Evolutionary conservation across 2,329 filamentous ascomycete genomes (phyloP), one percentile per base, ranked within the genome.

Genomic region (Pyricularia pennisetigena): DNA sequence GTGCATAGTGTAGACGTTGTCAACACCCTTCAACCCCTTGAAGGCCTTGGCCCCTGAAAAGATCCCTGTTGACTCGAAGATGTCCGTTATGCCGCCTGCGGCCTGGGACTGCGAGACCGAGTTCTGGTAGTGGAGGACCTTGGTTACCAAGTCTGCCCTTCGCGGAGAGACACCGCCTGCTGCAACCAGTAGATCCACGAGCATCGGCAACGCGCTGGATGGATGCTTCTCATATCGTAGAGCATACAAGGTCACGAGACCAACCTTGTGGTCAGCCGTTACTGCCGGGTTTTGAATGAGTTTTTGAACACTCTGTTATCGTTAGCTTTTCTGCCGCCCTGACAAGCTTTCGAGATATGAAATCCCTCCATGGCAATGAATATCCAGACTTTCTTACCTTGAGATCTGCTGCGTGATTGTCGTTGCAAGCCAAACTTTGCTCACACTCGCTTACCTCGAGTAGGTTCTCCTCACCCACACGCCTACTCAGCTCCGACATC

Each of bases 1-100:
- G 78, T 99, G 95, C 77, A 99, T 96, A 0, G 95, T 99, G 77
- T 99, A 99, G 30, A 99, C 95, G 74, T 99, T 99, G 77, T 99
- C 96, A 0, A 99, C 95, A 1, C 95, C 95, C 75, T 98, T 97
- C 16, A 99, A 83, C 0, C 95, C 95, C 75, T 97, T 97, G 78
- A 99, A 93, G 5, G 94, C 88, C 74, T 90, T 92, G 57, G 93
- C 86, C 14, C 92, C 92, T 0, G 92, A 92, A 78, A 99, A 97
- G 71, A 99, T 94, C 4, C 93, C 94, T 0, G 90, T 87, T 0
- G 92, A 90, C 74, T 98, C 94, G 74, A 99, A 98, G 7, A 98
- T 87, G 72, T 98, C 94, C 0, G 93, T 89, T 69, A 97, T 93
- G 5, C 92, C 93, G 10, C 90, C 87, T 2, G 87, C 86, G n/a